Conservation (phyloP, 768 basidiomycete genomes). For the Hygrocybe punicea region DNA sequence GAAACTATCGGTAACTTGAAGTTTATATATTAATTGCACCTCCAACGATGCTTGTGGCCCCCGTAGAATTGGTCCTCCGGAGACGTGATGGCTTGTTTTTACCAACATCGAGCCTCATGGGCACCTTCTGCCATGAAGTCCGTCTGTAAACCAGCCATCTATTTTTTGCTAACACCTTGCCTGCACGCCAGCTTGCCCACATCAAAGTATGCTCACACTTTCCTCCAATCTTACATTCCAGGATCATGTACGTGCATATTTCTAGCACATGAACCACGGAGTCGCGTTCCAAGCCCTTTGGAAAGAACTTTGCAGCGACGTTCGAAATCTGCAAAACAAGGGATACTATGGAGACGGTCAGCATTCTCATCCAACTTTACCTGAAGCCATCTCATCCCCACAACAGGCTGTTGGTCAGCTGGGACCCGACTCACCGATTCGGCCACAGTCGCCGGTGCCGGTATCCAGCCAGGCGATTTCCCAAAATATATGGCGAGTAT, state of each 20-base stretch:
- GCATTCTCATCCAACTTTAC: background rate
- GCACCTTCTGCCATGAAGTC: constrained; percentile 83
- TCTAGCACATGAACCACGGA: constrained; percentile 79
- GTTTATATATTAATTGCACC: background rate
- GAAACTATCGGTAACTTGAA: constrained; percentile 61
- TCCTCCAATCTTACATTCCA: background rate
- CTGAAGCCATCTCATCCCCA: background rate
- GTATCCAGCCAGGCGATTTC: constrained; percentile 52
- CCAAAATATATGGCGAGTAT: constrained; percentile 71
- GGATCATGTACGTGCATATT: constrained; percentile 1
- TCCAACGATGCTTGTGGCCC: background rate
- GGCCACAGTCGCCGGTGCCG: constrained; percentile 47
- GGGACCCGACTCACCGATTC: constrained; percentile 71
- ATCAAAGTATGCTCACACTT: constrained; percentile 53
- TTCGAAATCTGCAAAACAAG: constrained; percentile 62
- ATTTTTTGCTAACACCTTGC: constrained; percentile 11
- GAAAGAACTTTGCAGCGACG: constrained; percentile 61
- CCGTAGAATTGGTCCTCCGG: constrained; percentile 72
- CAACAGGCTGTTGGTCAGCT: constrained; percentile 75
- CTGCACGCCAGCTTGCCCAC: constrained; percentile 61
- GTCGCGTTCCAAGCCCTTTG: constrained; percentile 73
- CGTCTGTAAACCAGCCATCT: constrained; percentile 12
- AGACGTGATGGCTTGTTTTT: constrained; percentile 57
- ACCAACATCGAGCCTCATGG: constrained; percentile 65
- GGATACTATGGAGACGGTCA: constrained; percentile 84